These are phyloP conservation scores for Begonia fuchsioides DNA, from an alignment of 306 rosid species.

Conservation along the genomic window DNA sequence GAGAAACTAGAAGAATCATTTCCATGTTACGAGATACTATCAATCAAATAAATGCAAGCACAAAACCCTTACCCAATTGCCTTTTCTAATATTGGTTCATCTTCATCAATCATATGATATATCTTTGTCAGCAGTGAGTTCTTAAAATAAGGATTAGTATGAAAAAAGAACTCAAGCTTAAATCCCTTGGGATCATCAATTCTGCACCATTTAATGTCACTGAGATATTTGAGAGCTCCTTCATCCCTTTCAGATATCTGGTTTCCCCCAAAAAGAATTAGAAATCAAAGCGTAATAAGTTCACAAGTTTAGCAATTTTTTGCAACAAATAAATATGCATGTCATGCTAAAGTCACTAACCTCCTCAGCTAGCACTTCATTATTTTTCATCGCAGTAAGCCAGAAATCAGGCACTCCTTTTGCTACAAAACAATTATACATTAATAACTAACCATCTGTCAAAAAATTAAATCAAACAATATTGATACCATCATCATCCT, in stretches of 20 bases:
- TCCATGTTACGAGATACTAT: not conserved
- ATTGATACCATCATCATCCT: constrained; percentile 29
- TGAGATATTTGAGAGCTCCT: constrained; percentile 67
- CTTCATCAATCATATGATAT: constrained; percentile 88
- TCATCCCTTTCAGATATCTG: constrained; percentile 90
- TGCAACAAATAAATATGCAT: not conserved
- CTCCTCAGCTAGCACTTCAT: constrained; percentile 82
- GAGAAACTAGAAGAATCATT: not conserved
- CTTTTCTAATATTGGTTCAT: constrained; percentile 80
- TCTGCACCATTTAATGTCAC: constrained; percentile 77
- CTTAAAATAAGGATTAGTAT: constrained; percentile 63
- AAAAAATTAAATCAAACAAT: no score
- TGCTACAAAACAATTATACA: constrained; percentile 25
- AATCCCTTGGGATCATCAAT: constrained; percentile 75
- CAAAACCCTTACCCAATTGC: constrained; percentile 57
- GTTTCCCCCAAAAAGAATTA: constrained; percentile 1
- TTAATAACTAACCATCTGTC: no score
- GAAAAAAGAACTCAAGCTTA: constrained; percentile 71
- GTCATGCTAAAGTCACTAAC: constrained; percentile 18
- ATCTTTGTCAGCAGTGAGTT: constrained; percentile 66
- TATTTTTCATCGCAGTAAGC: constrained; percentile 85
- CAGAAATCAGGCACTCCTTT: constrained; percentile 83
- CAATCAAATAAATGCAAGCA: not conserved
- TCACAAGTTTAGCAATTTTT: not conserved
- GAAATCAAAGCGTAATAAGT: no score